Evolutionary conservation across 352 stramenopile species (phyloP).

Genomic region (Phytophthora meadii): DNA sequence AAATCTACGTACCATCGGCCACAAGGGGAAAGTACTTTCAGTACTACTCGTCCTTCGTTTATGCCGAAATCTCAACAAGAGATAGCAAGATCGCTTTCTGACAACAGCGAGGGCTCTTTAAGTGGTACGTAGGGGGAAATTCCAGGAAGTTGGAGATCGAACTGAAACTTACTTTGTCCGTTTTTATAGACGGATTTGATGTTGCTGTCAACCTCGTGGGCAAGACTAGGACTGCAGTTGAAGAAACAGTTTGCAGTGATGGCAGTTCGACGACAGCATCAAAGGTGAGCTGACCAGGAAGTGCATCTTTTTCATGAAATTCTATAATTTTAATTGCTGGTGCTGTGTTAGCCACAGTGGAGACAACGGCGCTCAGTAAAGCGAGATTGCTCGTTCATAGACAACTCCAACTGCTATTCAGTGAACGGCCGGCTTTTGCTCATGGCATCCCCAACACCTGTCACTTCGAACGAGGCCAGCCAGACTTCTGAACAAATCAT

Average conservation of each 20-base stretch:
- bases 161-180: constrained; percentile 8
- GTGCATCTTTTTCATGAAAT: not conserved
- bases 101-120: constrained; percentile 50
- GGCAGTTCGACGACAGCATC: constrained; percentile 5
- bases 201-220: constrained; percentile 21
- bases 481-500: constrained; percentile 36
- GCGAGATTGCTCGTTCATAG: constrained; percentile 66
- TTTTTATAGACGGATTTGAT: constrained; percentile 41
- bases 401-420: constrained; percentile 32
- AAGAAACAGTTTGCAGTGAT: not conserved
- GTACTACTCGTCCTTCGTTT: constrained; percentile 10
- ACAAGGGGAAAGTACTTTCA: constrained; percentile 12
- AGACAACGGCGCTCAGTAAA: constrained; percentile 64
- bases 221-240: not conserved
- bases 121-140: constrained; percentile 38
- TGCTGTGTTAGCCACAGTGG: constrained; percentile 36
- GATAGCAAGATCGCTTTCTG: constrained; percentile 5
- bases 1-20: constrained; percentile 2
- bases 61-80: constrained; percentile 11
- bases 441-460: constrained; percentile 11
- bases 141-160: too few species aligned
- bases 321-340: not conserved
- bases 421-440: constrained; percentile 32
- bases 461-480: constrained; percentile 15
- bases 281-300: constrained; percentile 14